Conservation (phyloP, 306 rosid genomes). For the Medicago truncatula region DNA sequence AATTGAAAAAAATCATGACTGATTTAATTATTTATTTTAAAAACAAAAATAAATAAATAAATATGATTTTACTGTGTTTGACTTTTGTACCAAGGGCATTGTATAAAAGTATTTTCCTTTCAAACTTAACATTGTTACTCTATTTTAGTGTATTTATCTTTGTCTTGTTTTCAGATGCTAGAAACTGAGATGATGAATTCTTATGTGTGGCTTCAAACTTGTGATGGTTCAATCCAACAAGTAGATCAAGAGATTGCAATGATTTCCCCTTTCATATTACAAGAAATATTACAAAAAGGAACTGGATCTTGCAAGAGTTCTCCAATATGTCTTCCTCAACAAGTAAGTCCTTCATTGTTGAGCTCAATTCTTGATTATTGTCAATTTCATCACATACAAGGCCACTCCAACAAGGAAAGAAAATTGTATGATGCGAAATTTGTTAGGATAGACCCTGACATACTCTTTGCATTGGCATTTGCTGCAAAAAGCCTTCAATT, state of each 20-base stretch:
- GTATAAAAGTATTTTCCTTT: no score
- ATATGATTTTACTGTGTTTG: no score
- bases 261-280: conserved; percentile 82
- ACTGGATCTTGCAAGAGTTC: conserved; percentile 83
- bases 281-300: conserved; percentile 72
- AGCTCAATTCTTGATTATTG: conserved; percentile 89
- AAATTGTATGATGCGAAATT: conserved; percentile 82
- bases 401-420: conserved; percentile 93
- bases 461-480: conserved; percentile 86
- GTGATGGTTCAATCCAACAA: conserved; percentile 91
- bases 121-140: no score
- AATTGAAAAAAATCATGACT: no score
- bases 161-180: background rate
- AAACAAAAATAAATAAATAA: no score
- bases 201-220: conserved; percentile 83
- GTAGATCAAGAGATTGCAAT: conserved; percentile 90
- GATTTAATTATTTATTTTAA: no score
- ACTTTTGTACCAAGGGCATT: no score
- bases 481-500: conserved; percentile 91
- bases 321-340: conserved; percentile 93
- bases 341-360: conserved; percentile 82
- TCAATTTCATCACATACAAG: conserved; percentile 89
- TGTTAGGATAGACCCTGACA: conserved; percentile 78
- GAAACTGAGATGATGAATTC: conserved; percentile 72
- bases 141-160: no score